Conservation (phyloP, 345 rosid species). For the Lenwebbia sp. region DNA sequence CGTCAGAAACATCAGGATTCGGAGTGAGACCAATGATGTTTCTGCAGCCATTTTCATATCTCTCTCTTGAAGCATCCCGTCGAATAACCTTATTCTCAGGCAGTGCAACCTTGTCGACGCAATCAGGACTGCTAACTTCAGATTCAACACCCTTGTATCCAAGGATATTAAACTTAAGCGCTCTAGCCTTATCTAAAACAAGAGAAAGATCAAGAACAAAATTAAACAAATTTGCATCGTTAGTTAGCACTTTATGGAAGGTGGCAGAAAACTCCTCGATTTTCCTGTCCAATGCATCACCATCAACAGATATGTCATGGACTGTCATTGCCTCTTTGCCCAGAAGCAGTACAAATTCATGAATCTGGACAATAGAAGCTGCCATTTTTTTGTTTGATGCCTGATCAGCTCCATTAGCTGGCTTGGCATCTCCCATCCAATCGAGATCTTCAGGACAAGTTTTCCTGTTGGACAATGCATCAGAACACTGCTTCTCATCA, state of each 20-base stretch:
- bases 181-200: slow-evolving; percentile 63
- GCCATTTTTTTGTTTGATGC: slow-evolving; percentile 15
- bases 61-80: slow-evolving; percentile 42
- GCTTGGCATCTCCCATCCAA: slow-evolving; percentile 5
- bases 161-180: slow-evolving; percentile 43
- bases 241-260: slow-evolving; percentile 33
- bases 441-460: slow-evolving; percentile 8
- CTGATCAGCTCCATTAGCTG: neutral
- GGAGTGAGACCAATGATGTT: slow-evolving; percentile 28
- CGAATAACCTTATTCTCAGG: slow-evolving; percentile 58
- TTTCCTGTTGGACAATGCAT: neutral
- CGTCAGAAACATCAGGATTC: slow-evolving; percentile 72
- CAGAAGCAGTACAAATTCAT: slow-evolving; percentile 61
- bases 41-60: slow-evolving; percentile 40
- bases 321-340: slow-evolving; percentile 62
- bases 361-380: slow-evolving; percentile 28
- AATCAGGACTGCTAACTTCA: slow-evolving; percentile 72
- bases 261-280: slow-evolving; percentile 59
- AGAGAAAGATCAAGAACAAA: slow-evolving; percentile 56
- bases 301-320: slow-evolving; percentile 27
- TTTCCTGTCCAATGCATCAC: slow-evolving; percentile 30
- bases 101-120: slow-evolving; percentile 90
- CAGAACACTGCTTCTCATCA: slow-evolving; percentile 1
- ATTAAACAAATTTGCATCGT: slow-evolving; percentile 25
- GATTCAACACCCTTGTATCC: slow-evolving; percentile 52